These are phyloP conservation scores for Vigna mungo DNA, from an alignment of 306 rosid genomes.

Conservation along the genomic window DNA sequence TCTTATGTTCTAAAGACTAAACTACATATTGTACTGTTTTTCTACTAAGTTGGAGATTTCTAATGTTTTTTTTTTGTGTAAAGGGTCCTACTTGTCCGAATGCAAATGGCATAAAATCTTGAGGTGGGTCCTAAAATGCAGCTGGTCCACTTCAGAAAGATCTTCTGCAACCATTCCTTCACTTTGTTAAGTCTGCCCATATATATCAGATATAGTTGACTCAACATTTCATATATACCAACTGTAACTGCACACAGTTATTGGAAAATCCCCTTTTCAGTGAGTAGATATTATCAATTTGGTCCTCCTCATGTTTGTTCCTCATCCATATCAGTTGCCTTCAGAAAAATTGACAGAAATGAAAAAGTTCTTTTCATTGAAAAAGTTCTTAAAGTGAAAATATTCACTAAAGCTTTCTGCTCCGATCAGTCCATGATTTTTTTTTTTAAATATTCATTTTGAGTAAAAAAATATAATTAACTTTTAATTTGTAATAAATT, in stretches of 20 bases:
- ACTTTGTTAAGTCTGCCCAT: slow-evolving; percentile 4
- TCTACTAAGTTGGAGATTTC: slow-evolving; percentile 36
- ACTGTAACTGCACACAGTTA: not conserved
- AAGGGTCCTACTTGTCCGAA: slow-evolving; percentile 56
- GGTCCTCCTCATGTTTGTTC: no score
- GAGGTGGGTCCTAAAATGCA: slow-evolving; percentile 58
- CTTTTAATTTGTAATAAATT: no score
- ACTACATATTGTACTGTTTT: slow-evolving; percentile 12
- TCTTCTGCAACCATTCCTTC: slow-evolving; percentile 28
- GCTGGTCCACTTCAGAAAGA: slow-evolving; percentile 51
- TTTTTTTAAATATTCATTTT: no score
- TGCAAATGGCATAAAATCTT: slow-evolving; percentile 55
- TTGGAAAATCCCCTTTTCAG: no score
- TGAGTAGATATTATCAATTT: no score
- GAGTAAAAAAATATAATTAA: no score
- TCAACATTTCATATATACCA: not conserved
- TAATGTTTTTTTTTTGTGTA: slow-evolving; percentile 35
- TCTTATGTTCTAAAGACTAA: slow-evolving; percentile 34
- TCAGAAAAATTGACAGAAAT: no score
- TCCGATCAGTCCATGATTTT: no score
- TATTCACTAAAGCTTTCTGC: no score
- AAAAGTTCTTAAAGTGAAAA: no score
- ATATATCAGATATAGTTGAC: not conserved
- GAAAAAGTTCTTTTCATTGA: no score
- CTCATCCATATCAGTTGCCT: no score